Evolutionary conservation across 257 asterid species (phyloP).

Genomic region (Rauvolfia tetraphylla): DNA sequence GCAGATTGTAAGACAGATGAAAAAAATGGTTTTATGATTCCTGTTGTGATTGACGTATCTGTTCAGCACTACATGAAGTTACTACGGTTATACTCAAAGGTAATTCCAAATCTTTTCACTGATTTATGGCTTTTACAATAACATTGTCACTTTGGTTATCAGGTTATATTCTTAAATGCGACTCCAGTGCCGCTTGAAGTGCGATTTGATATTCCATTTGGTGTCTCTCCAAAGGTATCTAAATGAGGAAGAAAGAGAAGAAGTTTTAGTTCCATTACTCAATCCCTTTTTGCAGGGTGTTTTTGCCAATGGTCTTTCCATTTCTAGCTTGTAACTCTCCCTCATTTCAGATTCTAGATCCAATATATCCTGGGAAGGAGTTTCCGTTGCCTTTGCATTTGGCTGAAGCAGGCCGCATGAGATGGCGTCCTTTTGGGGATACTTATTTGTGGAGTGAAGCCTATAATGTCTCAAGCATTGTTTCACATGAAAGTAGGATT

Average conservation of each 20-base stretch:
- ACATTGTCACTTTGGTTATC: conserved; percentile 31
- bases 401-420: conserved; percentile 85
- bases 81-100: conserved; percentile 83
- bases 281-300: background rate
- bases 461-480: conserved; percentile 69
- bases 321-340: background rate
- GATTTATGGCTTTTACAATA: background rate
- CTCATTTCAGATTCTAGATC: conserved; percentile 72
- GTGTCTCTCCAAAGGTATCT: conserved; percentile 89
- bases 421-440: conserved; percentile 95
- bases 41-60: conserved; percentile 94
- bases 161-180: conserved; percentile 83
- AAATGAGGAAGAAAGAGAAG: background rate
- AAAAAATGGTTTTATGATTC: conserved; percentile 64
- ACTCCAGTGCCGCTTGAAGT: conserved; percentile 80
- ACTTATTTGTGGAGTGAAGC: conserved; percentile 94
- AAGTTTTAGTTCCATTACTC: background rate
- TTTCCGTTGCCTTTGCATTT: conserved; percentile 95
- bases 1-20: conserved; percentile 39
- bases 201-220: conserved; percentile 93
- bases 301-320: background rate
- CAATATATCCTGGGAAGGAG: conserved; percentile 89
- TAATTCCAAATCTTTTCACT: conserved; percentile 31
- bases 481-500: conserved; percentile 67
- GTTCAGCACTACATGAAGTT: conserved; percentile 75